These are phyloP conservation scores for Cicer yamashitae DNA, from an alignment of 306 rosid genomes.

Conservation along the genomic window DNA sequence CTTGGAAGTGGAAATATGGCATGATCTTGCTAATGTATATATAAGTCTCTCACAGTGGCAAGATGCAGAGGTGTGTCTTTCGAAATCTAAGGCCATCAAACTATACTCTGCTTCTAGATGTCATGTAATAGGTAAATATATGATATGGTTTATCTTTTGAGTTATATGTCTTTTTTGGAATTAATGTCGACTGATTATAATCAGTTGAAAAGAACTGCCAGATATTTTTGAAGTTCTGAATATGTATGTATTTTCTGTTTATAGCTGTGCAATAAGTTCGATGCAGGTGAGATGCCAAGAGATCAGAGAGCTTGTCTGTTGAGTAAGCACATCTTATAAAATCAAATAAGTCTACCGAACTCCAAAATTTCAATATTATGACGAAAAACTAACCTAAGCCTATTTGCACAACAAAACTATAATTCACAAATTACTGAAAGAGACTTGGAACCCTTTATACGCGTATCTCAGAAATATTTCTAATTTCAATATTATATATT, in stretches of 20 bases:
- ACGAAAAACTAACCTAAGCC: background rate
- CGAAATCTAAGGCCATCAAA: conserved; percentile 75
- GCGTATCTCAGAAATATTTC: background rate
- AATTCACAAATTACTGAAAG: background rate
- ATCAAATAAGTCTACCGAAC: background rate
- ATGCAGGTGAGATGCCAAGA: conserved; percentile 1
- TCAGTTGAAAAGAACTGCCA: conserved; percentile 28
- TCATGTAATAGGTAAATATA: conserved; percentile 70
- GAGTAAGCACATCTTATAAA: conserved; percentile 17
- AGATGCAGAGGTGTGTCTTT: conserved; percentile 82
- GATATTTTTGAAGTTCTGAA: conserved; percentile 16
- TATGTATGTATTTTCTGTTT: background rate
- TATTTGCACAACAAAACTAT: background rate
- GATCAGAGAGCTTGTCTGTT: conserved; percentile 10
- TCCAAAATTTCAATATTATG: conserved; percentile 4
- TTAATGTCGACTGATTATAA: conserved; percentile 12
- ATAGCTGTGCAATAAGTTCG: conserved; percentile 12
- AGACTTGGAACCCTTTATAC: conserved; percentile 8
- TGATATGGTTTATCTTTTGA: conserved; percentile 7
- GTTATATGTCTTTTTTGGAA: conserved; percentile 14
- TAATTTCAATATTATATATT: background rate
- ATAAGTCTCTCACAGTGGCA: conserved; percentile 71
- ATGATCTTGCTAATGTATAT: conserved; percentile 78
- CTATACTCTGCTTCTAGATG: conserved; percentile 70
- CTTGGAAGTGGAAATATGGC: conserved; percentile 85